Percentiles rank a stretch among this genome's conserved stretches.
These are phyloP conservation scores for Diaporthe humulicola DNA, from an alignment of 2,329 filamentous ascomycete genomes.

Conservation along the genomic window DNA sequence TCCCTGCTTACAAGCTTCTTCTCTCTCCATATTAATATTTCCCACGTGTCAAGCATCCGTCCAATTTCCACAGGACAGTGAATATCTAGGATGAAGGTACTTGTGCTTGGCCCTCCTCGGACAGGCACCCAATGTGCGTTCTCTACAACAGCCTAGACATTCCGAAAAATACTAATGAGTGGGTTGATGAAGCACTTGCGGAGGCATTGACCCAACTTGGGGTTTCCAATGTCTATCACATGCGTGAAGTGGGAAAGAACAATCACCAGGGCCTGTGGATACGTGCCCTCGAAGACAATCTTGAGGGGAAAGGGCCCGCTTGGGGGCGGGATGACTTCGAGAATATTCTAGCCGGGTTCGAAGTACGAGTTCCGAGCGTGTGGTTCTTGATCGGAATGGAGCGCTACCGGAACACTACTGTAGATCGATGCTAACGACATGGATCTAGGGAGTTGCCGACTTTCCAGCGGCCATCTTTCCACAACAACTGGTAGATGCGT, in stretches of 20 bases:
- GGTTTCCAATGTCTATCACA: slow-evolving; percentile 51
- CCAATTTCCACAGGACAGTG: background rate
- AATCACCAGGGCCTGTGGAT: slow-evolving; percentile 51
- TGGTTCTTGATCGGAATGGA: background rate
- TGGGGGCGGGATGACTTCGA: slow-evolving; percentile 50
- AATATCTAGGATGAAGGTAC: slow-evolving; percentile 48
- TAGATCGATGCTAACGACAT: background rate
- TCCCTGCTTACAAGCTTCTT: too few relatives aligned
- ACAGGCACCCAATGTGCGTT: slow-evolving; percentile 51
- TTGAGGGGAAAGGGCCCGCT: slow-evolving; percentile 39
- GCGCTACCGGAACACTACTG: background rate
- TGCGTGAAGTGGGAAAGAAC: slow-evolving; percentile 50
- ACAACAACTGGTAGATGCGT: slow-evolving; percentile 71
- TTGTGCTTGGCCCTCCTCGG: slow-evolving; percentile 50
- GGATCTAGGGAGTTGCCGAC: slow-evolving; percentile 45
- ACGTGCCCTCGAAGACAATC: slow-evolving; percentile 51
- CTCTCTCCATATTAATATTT: background rate
- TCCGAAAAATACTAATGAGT: slow-evolving; percentile 3
- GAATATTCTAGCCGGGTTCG: slow-evolving; percentile 49
- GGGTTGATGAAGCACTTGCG: slow-evolving; percentile 43
- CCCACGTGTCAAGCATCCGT: too few relatives aligned
- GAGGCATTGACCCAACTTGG: slow-evolving; percentile 48
- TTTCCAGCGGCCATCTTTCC: slow-evolving; percentile 57
- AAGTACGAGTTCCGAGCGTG: slow-evolving; percentile 37
- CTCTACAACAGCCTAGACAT: background rate